Evolutionary conservation across 2,329 filamentous ascomycete species (phyloP), one percentile per base, ranked within the genome.

Genomic region (Calonectria crousiana): DNA sequence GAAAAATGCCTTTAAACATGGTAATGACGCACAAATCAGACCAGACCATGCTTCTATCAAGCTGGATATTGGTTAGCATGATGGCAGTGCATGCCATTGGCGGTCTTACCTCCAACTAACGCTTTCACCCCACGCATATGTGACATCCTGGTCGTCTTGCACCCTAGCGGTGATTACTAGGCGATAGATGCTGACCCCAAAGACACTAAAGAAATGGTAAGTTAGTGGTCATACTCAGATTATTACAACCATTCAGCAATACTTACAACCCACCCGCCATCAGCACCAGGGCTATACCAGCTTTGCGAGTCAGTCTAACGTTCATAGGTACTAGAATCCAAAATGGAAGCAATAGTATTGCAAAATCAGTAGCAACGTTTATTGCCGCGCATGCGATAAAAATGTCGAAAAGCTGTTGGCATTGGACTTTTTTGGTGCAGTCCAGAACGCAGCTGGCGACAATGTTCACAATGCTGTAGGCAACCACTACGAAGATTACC

Each of bases 231-330:
- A n/a, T n/a, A 18, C 18, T 10, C 18, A 44, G 41, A 10, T 9
- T n/a, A 1, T 20, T 32, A 5, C 6, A 32, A 6, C 9, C 2
- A 38, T 38, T 26, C 6, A 11, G 11, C 16, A 3, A 10, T 8
- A 60, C 56, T 60, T 16, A 60, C 56, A 60, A 60, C 20, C 56
- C 56, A 16, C 56, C 56, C 13, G 34, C 56, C 56, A 60, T 60
- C 13, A 60, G 34, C 34, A 60, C 56, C 5, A 60, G 5, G 14
- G 56, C 56, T 26, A 60, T 41, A 6, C 18, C 56, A 14, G 26
- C 23, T 28, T 60, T 58, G 32, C 53, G 53, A 26, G 32, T n/a
- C 3, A 58, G 14, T 26, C n/a, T 34, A 3, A 58, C 53, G 18
- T 58, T 58, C 53, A 58, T 58, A 0, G 53, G 53, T 2, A 20